These are phyloP conservation scores for Trifolium pratense DNA, from an alignment of 306 rosid species.

Conservation along the genomic window DNA sequence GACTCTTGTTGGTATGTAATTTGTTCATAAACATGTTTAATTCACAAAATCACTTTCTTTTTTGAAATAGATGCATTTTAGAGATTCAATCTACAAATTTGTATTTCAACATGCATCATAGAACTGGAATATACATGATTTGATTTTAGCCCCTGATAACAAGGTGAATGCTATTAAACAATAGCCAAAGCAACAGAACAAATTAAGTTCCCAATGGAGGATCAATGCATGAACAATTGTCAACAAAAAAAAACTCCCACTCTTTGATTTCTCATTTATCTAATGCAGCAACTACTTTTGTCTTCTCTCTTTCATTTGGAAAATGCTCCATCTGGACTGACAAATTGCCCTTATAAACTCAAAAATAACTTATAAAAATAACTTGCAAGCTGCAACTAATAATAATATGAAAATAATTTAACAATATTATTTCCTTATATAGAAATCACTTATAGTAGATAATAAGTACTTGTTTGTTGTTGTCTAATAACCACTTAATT, in stretches of 20 bases:
- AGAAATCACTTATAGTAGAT: too few relatives aligned
- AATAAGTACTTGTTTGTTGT: too few relatives aligned
- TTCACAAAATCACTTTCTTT: neutral
- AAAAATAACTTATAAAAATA: too few relatives aligned
- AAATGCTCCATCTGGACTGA: slow-evolving; percentile 75
- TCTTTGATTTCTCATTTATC: slow-evolving; percentile 75
- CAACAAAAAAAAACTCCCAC: slow-evolving; percentile 70
- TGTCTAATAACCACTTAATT: too few relatives aligned
- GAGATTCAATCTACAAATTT: neutral
- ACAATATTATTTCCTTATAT: too few relatives aligned
- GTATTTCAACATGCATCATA: neutral
- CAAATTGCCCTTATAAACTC: slow-evolving; percentile 93
- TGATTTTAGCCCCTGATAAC: neutral
- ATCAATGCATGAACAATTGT: slow-evolving; percentile 65
- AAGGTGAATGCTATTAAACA: neutral
- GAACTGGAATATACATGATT: neutral
- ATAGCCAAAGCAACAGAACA: neutral
- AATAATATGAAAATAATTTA: too few relatives aligned
- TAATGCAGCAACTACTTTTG: slow-evolving; percentile 54
- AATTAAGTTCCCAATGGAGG: slow-evolving; percentile 67
- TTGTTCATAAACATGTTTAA: neutral
- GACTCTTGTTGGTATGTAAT: too few relatives aligned
- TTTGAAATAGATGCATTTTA: neutral
- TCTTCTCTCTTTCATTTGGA: slow-evolving; percentile 55
- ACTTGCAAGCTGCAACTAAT: too few relatives aligned